Evolutionary conservation across 2,329 filamentous ascomycete genomes (phyloP).

Genomic region (Epichloe sylvatica): DNA sequence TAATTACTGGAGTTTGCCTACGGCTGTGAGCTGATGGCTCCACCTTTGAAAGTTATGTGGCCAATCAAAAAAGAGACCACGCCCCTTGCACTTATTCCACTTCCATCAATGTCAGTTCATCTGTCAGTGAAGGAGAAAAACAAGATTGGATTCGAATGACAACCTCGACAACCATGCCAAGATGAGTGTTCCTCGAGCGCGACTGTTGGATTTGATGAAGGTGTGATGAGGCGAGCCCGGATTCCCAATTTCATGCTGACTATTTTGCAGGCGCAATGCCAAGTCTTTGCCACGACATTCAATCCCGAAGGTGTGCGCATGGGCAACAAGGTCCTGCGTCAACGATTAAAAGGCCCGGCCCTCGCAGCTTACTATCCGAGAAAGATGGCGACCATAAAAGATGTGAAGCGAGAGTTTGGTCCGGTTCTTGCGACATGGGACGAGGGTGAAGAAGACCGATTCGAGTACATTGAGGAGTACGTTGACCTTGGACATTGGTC

Average conservation of each 20-base stretch:
- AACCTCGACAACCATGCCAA: slow-evolving; percentile 23
- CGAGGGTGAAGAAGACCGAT: slow-evolving; percentile 63
- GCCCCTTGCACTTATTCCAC: neutral
- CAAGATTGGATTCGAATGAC: slow-evolving; percentile 8
- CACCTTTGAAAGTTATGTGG: neutral
- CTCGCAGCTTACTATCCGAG: slow-evolving; percentile 82
- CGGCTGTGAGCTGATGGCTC: neutral
- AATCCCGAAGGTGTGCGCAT: slow-evolving; percentile 72
- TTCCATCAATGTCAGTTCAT: too few species aligned
- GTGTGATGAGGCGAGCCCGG: slow-evolving; percentile 27
- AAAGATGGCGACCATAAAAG: slow-evolving; percentile 54
- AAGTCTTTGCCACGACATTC: slow-evolving; percentile 79
- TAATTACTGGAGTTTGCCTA: neutral
- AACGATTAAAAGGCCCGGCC: slow-evolving; percentile 71
- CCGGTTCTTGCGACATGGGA: slow-evolving; percentile 56
- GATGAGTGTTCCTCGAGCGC: slow-evolving; percentile 49
- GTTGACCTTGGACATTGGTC: slow-evolving; percentile 11
- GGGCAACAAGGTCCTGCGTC: slow-evolving; percentile 84
- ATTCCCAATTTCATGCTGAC: slow-evolving; percentile 11
- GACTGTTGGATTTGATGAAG: slow-evolving; percentile 64
- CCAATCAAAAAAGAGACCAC: slow-evolving; percentile 5
- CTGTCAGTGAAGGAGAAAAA: neutral
- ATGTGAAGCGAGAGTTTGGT: slow-evolving; percentile 56
- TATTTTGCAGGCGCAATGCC: slow-evolving; percentile 60
- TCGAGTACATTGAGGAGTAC: slow-evolving; percentile 58